Base-by-base conservation (phyloP, 805 yeast genomes). In the Kuraishia molischiana region DNA sequence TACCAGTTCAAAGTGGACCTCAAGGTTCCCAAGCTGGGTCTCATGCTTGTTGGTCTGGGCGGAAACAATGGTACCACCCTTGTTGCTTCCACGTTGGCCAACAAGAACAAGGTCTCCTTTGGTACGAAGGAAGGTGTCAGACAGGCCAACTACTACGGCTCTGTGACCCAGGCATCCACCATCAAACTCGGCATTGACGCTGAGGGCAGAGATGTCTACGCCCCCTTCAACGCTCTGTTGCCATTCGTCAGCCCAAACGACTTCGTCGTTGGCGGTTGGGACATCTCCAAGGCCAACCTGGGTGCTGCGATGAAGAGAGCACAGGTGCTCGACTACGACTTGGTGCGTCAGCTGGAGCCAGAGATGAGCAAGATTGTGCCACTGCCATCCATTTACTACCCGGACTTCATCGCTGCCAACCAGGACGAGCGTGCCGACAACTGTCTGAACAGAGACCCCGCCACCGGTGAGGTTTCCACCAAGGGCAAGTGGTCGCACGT, bases 21-120 rank as follows among this genome's bases (percentile, higher is more conserved):
- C 56, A 71, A 69, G 40, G 76, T 79, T 32, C 95, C 95, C 50
- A 86, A 81, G 61, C 72, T 86, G 35, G 97, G 97, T 50, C 67
- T 89, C 45, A 62, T 89, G 77, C 70, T 90, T 44, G 97, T 89
- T 26, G 97, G 97, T 49, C 70, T 89, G 47, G 97, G 97, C 50
- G 97, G 97, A 62, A 89, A 89, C 70, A 89, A 89, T 56, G 97
- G 97, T 61, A 73, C 96, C 41, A 89, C 97, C 11, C 70, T 90
- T 46, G 75, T 87, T 38, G 87, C 90, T 33, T 80, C 96, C 8
- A 69, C 79, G 37, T 73, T 83, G 47, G 95, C 97, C 42, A 89
- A 89, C 69, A 85, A 80, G 52, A 71, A 84, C 58, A 72, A 83
- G 44, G 58, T 89, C 45, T 61, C 74, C 37, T 89, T 89, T 66